A percentile compares a stretch with the other conserved stretches of the same genome.
Evolutionary conservation across 2,329 filamentous ascomycete species (phyloP).

Genomic region (Aureobasidium zeae): DNA sequence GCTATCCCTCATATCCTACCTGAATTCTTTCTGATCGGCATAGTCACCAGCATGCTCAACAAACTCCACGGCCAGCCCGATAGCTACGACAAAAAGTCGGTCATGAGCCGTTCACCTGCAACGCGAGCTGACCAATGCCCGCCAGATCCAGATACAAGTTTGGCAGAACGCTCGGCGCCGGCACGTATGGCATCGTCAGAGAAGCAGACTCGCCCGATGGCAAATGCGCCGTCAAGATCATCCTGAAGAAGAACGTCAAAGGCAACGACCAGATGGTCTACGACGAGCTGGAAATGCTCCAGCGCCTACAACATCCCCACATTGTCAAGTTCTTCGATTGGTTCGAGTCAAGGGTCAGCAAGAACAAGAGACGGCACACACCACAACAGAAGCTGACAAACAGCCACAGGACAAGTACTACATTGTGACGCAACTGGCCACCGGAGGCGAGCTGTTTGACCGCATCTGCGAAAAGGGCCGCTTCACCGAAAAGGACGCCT

Average conservation of each 20-base stretch:
- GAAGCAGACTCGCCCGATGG: slow-evolving; percentile 79
- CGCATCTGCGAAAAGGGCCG: slow-evolving; percentile 96
- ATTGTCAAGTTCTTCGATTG: slow-evolving; percentile 97
- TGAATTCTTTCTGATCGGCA: neutral
- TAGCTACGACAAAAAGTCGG: slow-evolving; percentile 96
- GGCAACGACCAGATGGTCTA: slow-evolving; percentile 98
- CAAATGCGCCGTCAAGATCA: slow-evolving; percentile 96
- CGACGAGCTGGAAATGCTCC: slow-evolving; percentile 90
- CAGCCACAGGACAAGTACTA: slow-evolving; percentile 86
- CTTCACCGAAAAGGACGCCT: slow-evolving; percentile 97
- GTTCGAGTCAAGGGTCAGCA: slow-evolving; percentile 91
- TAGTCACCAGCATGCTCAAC: slow-evolving; percentile 85
- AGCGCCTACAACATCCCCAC: slow-evolving; percentile 82
- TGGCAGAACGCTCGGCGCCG: slow-evolving; percentile 85
- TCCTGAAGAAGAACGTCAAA: slow-evolving; percentile 98
- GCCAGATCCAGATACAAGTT: slow-evolving; percentile 77
- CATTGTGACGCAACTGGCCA: slow-evolving; percentile 93
- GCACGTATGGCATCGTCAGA: slow-evolving; percentile 95
- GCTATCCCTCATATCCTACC: neutral
- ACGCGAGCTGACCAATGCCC: slow-evolving; percentile 15
- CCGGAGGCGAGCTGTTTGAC: slow-evolving; percentile 93
- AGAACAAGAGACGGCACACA: neutral
- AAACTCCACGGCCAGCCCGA: slow-evolving; percentile 94
- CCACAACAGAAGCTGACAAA: neutral
- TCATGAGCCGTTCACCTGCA: slow-evolving; percentile 12